phyloP scores from a whole-genome alignment of 208 protist species.

The Strigomonas oncopelti region DNA sequence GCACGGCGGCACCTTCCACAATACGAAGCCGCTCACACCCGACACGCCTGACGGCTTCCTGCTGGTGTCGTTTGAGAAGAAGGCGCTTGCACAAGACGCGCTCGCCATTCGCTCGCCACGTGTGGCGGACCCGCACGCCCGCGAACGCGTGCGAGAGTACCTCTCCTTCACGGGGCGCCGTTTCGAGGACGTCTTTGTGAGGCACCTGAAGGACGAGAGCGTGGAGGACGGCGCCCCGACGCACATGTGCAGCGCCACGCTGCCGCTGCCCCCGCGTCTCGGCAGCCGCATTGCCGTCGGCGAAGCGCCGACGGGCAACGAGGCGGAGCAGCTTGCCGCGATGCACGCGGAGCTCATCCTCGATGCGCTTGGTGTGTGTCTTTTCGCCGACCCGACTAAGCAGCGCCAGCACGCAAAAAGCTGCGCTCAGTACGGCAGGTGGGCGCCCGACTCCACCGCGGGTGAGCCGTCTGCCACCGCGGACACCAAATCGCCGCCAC shows the following conservation, averaged over 20 bases:
- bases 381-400: conserved; percentile 51
- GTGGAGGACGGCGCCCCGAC: conserved; percentile 21
- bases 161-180: conserved; percentile 64
- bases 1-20: background rate
- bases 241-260: conserved; percentile 41
- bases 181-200: conserved; percentile 60
- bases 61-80: background rate
- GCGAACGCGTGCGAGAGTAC: conserved; percentile 57
- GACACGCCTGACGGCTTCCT: conserved; percentile 21
- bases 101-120: conserved; percentile 48
- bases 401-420: conserved; percentile 61
- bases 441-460: conserved; percentile 29
- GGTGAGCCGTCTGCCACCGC: conserved; percentile 17
- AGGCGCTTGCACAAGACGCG: conserved; percentile 16
- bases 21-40: background rate
- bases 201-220: conserved; percentile 48
- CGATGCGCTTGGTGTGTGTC: conserved; percentile 75
- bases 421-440: conserved; percentile 57
- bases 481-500: conserved; percentile 66
- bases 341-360: conserved; percentile 91
- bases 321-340: conserved; percentile 72
- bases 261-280: conserved; percentile 69
- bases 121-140: conserved; percentile 44
- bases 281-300: conserved; percentile 80
- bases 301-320: conserved; percentile 44